A percentile compares a stretch with the other conserved stretches of the same genome.
Evolutionary conservation across 176 grass and related monocot species (phyloP).

Genomic region (Triticum urartu): DNA sequence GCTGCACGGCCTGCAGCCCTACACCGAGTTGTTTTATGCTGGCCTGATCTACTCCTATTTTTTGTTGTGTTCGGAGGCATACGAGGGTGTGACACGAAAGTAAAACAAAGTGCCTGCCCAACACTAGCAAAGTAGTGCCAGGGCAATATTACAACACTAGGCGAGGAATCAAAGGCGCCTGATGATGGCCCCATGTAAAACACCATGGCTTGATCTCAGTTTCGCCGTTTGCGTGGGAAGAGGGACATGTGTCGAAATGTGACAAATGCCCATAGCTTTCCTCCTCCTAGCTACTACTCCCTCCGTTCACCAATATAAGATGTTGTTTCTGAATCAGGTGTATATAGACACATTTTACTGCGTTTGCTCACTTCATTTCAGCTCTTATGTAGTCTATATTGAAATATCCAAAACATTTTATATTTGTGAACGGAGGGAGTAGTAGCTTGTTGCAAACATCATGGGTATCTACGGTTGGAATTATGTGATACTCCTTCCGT

Average conservation of each 20-base stretch:
- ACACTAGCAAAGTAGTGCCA: neutral
- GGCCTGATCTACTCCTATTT: neutral
- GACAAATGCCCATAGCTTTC: neutral
- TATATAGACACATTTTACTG: no score
- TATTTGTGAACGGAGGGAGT: no score
- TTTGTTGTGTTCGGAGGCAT: neutral
- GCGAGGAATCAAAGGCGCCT: neutral
- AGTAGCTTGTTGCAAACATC: no score
- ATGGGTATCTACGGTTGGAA: no score
- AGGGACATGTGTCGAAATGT: neutral
- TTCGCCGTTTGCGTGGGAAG: neutral
- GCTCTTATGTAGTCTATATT: no score
- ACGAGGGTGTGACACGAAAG: conserved; percentile 29
- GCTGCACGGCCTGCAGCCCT: neutral
- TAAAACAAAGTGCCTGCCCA: conserved; percentile 25
- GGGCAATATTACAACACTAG: no score
- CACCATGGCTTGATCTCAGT: neutral
- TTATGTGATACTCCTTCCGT: no score
- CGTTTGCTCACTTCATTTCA: no score
- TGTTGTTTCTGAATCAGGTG: no score
- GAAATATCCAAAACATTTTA: no score
- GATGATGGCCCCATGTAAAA: neutral
- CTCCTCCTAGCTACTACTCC: neutral
- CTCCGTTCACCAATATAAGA: no score
- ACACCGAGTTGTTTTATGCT: conserved; percentile 15